phyloP scores from a whole-genome alignment of 768 basidiomycete genomes.

The Russula olivacea region DNA sequence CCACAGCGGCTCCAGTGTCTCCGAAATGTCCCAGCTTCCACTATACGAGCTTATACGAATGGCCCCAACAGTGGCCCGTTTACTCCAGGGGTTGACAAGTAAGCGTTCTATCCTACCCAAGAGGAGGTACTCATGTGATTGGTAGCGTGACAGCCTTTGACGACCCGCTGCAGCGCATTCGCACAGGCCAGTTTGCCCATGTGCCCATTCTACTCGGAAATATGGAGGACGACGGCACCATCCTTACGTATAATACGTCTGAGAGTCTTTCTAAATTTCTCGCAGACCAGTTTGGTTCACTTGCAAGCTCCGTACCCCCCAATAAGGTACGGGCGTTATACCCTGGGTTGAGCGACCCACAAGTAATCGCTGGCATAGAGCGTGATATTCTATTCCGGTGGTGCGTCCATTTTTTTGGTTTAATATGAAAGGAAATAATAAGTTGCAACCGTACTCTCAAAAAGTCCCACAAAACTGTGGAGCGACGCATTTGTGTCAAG shows the following conservation, averaged over 20 bases:
- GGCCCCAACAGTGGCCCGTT: no score
- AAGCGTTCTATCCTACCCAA: neutral
- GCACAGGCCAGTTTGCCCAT: neutral
- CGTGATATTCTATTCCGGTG: conserved; percentile 12
- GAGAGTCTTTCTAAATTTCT: neutral
- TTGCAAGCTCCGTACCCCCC: neutral
- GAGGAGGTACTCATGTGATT: neutral
- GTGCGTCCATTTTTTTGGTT: neutral
- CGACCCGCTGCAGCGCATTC: conserved; percentile 13
- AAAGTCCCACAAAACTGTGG: conserved; percentile 18
- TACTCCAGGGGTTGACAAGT: no score
- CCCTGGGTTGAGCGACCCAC: conserved; percentile 2
- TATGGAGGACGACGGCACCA: conserved; percentile 6
- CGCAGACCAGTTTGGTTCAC: neutral
- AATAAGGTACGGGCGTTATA: neutral
- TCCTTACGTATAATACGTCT: neutral
- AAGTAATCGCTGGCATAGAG: conserved; percentile 4
- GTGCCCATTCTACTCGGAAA: conserved; percentile 15
- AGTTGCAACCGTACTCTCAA: no score
- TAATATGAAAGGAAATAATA: no score
- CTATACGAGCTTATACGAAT: conserved; percentile 7
- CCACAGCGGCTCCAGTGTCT: conserved; percentile 27
- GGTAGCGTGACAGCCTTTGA: conserved; percentile 5
- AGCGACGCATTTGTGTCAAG: conserved; percentile 6
- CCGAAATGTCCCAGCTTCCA: conserved; percentile 24